Evolutionary conservation across 176 grass and related monocot species (phyloP).

Genomic region (Areca catechu): DNA sequence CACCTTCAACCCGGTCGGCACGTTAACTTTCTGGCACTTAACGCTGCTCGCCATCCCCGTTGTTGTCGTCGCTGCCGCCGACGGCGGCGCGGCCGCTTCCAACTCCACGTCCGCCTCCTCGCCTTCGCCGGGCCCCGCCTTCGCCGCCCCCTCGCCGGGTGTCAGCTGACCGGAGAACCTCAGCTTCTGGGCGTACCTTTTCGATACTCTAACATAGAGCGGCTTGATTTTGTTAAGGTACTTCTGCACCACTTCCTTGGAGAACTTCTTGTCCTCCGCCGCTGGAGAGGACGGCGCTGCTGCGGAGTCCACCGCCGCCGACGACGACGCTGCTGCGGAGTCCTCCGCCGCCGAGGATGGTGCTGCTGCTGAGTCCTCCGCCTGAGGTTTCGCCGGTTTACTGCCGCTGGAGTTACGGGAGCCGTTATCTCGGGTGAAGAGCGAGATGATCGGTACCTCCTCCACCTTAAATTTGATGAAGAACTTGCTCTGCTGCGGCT

Average conservation of each 20-base stretch:
- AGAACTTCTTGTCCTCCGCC: slow-evolving; percentile 59
- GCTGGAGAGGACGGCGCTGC: background rate
- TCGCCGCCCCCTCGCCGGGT: background rate
- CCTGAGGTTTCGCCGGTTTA: too few species aligned
- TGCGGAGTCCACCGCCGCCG: background rate
- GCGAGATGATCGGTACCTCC: slow-evolving; percentile 48
- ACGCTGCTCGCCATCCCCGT: background rate
- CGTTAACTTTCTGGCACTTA: slow-evolving; percentile 29
- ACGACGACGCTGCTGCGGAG: too few species aligned
- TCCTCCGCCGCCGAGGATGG: background rate
- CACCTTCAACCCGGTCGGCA: slow-evolving; percentile 70
- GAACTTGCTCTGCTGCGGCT: slow-evolving; percentile 34
- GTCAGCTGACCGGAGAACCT: slow-evolving; percentile 22
- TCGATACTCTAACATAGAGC: slow-evolving; percentile 66
- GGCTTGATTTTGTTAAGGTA: slow-evolving; percentile 86
- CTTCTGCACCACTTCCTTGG: slow-evolving; percentile 64
- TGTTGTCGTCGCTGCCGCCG: background rate
- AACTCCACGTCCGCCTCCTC: slow-evolving; percentile 46
- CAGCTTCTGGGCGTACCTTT: slow-evolving; percentile 58
- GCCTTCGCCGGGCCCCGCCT: slow-evolving; percentile 13
- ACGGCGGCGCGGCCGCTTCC: slow-evolving; percentile 3
- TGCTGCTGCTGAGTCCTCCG: too few species aligned
- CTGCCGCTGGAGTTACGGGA: slow-evolving; percentile 16
- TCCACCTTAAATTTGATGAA: slow-evolving; percentile 74
- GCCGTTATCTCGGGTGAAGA: slow-evolving; percentile 77